Percentiles rank a stretch among this genome's conserved stretches.
phyloP scores from a whole-genome alignment of 2,329 filamentous ascomycete species.

The Penicillium sp. region DNA sequence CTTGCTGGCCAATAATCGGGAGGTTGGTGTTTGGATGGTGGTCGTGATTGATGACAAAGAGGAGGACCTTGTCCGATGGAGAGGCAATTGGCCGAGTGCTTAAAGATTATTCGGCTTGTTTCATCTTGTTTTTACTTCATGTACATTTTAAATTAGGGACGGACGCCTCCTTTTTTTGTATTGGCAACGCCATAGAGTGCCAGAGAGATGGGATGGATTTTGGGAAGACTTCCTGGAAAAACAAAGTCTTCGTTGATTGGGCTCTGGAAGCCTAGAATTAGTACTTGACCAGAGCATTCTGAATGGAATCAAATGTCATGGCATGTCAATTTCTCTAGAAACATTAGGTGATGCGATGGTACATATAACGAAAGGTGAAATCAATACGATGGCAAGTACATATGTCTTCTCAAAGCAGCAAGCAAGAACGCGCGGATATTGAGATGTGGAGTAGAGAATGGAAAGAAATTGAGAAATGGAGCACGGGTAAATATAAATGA shows the following conservation, averaged over 20 bases:
- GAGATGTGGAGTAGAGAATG: not conserved
- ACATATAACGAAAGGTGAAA: not conserved
- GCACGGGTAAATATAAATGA: not conserved
- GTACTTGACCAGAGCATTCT: not conserved
- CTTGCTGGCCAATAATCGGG: constrained; percentile 66
- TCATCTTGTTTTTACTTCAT: not conserved
- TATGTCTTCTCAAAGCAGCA: not conserved
- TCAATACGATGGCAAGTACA: not conserved
- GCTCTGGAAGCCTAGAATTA: not conserved
- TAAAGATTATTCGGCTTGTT: not conserved
- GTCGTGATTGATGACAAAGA: constrained; percentile 70
- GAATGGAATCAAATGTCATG: not conserved
- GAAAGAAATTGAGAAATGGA: not conserved
- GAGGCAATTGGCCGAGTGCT: constrained; percentile 17
- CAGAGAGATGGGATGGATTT: too few species aligned
- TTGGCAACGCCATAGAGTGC: not conserved
- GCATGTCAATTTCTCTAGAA: not conserved
- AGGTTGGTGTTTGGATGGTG: constrained; percentile 78
- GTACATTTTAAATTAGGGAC: not conserved
- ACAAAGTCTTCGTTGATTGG: not conserved
- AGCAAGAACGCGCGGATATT: not conserved
- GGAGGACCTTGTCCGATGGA: constrained; percentile 17
- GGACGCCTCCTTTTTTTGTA: too few species aligned
- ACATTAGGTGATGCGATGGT: not conserved
- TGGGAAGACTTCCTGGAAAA: not conserved